phyloP scores from a whole-genome alignment of 2,329 filamentous ascomycete genomes.

The Colletotrichum shisoi region DNA sequence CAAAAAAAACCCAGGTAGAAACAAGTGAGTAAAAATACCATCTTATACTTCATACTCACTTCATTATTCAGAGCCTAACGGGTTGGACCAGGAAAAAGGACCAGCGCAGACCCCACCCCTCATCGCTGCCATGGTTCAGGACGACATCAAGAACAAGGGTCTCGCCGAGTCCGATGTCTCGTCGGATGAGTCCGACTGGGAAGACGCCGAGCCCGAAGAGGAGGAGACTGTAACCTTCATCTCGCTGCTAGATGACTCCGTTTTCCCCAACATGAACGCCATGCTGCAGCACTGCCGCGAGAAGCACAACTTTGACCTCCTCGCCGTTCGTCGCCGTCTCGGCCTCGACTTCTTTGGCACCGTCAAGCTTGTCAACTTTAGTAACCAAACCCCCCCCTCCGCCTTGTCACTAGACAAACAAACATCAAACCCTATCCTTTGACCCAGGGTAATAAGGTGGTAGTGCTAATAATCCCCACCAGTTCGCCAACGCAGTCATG shows the following conservation, averaged over 20 bases:
- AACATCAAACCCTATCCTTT: neutral
- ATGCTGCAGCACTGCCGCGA: conserved; percentile 76
- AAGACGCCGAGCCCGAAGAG: conserved; percentile 68
- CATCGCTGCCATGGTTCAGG: conserved; percentile 17
- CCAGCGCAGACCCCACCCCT: neutral
- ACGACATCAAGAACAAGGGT: conserved; percentile 14
- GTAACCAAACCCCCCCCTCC: conserved; percentile 46
- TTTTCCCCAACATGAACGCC: conserved; percentile 68
- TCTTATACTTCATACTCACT: neutral
- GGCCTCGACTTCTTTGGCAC: conserved; percentile 75
- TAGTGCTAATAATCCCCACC: neutral
- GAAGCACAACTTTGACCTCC: conserved; percentile 72
- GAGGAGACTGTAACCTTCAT: conserved; percentile 67
- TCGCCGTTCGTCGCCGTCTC: conserved; percentile 63
- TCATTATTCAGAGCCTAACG: neutral
- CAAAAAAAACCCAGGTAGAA: too few relatives aligned
- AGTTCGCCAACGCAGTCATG: conserved; percentile 60
- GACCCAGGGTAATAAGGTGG: neutral
- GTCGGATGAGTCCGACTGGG: conserved; percentile 60
- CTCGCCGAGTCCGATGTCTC: conserved; percentile 34
- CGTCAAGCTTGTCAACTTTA: conserved; percentile 78
- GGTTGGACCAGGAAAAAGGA: neutral
- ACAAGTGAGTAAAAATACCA: neutral
- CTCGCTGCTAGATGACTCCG: conserved; percentile 72
- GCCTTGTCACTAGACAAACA: neutral